Evolutionary conservation across 2,329 filamentous ascomycete species (phyloP).

Genomic region (Ophiostoma perfectum): DNA sequence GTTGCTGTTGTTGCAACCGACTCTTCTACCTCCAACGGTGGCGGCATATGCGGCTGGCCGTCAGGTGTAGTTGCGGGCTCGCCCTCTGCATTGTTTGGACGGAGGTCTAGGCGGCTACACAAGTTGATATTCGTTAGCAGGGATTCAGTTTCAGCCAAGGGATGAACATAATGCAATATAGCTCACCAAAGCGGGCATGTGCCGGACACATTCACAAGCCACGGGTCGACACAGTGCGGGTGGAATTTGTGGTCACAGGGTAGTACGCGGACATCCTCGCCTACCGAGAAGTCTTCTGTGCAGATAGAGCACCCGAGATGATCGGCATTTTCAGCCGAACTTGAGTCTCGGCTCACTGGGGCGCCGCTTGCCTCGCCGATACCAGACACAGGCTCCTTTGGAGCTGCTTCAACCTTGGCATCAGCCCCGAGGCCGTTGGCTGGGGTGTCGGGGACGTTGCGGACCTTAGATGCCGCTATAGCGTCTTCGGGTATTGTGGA

Average conservation of each 20-base stretch:
- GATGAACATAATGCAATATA: slow-evolving; percentile 21
- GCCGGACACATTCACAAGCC: slow-evolving; percentile 64
- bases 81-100: slow-evolving; percentile 30
- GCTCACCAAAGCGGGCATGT: slow-evolving; percentile 64
- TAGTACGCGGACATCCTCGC: slow-evolving; percentile 62
- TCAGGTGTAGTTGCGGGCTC: slow-evolving; percentile 22
- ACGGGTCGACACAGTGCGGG: slow-evolving; percentile 62
- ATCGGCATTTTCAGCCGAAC: slow-evolving; percentile 32
- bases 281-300: slow-evolving; percentile 62
- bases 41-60: slow-evolving; percentile 33
- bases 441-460: neutral
- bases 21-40: slow-evolving; percentile 40
- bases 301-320: slow-evolving; percentile 61
- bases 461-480: neutral
- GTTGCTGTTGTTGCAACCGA: neutral
- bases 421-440: neutral
- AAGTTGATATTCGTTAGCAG: neutral
- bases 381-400: slow-evolving; percentile 7
- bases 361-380: neutral
- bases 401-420: neutral
- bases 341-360: neutral
- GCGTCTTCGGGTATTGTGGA: slow-evolving; percentile 4
- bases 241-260: slow-evolving; percentile 66
- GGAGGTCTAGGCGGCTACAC: slow-evolving; percentile 50
- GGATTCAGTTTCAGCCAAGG: neutral